A percentile compares a stretch with the other conserved stretches of the same genome.
Conservation (phyloP, 2,329 filamentous ascomycete species). For the Tolypocladium album region DNA sequence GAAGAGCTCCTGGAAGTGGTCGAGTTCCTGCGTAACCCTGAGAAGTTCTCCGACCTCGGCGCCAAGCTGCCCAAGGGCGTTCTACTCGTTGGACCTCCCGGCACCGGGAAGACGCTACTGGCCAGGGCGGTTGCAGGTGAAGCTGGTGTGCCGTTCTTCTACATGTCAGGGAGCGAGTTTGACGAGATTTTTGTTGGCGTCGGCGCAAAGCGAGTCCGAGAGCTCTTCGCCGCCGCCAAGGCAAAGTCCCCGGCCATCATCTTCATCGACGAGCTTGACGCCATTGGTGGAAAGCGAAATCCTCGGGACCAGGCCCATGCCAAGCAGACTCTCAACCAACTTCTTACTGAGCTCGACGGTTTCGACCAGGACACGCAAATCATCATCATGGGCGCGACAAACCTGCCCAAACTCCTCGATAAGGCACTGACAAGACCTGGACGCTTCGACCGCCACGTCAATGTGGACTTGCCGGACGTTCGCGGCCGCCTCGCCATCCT, state of each 20-base stretch:
- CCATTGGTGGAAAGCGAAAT: slow-evolving; percentile 89
- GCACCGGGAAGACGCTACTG: slow-evolving; percentile 93
- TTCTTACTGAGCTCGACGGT: slow-evolving; percentile 92
- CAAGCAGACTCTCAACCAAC: slow-evolving; percentile 94
- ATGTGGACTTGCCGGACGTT: slow-evolving; percentile 83
- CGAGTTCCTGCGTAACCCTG: slow-evolving; percentile 88
- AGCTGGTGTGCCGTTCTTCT: slow-evolving; percentile 97
- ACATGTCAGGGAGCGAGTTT: slow-evolving; percentile 99
- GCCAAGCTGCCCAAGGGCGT: slow-evolving; percentile 97
- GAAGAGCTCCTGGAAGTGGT: slow-evolving; percentile 96
- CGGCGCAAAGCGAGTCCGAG: slow-evolving; percentile 89
- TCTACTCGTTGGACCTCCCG: slow-evolving; percentile 85
- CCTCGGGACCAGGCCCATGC: slow-evolving; percentile 88
- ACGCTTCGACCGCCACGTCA: slow-evolving; percentile 88
- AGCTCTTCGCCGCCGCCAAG: slow-evolving; percentile 77
- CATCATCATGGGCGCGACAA: slow-evolving; percentile 92
- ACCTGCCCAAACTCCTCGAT: slow-evolving; percentile 88
- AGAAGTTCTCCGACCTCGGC: slow-evolving; percentile 85
- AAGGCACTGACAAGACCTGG: slow-evolving; percentile 90
- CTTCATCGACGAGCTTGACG: slow-evolving; percentile 90
- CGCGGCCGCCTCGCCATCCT: slow-evolving; percentile 87
- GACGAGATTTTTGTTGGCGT: slow-evolving; percentile 98
- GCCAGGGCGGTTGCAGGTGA: slow-evolving; percentile 94
- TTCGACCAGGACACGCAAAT: slow-evolving; percentile 93
- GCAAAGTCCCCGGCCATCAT: slow-evolving; percentile 84